phyloP scores from a whole-genome alignment of 371 early-diverging fungal species.

The Mortierella sp. region DNA sequence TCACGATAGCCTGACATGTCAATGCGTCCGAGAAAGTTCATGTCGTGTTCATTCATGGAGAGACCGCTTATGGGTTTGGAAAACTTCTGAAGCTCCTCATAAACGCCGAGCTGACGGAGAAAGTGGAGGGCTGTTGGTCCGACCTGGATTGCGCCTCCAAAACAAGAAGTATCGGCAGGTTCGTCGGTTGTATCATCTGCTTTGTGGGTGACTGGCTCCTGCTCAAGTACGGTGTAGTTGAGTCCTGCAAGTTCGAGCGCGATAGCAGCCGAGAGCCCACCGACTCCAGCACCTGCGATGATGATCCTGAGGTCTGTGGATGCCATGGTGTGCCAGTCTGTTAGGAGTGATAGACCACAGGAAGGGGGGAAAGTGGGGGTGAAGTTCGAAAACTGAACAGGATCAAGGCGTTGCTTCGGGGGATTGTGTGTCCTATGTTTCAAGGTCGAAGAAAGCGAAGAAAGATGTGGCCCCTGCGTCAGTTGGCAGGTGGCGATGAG shows the following conservation, averaged over 20 bases:
- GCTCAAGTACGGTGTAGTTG: constrained; percentile 42
- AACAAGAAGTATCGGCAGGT: neutral
- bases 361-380: neutral
- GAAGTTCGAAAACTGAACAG: too few species aligned
- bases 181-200: neutral
- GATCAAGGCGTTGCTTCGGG: too few species aligned
- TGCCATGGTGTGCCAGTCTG: constrained; percentile 12
- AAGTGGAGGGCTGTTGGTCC: constrained; percentile 50
- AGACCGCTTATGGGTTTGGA: constrained; percentile 50
- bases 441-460: too few species aligned
- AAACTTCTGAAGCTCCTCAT: constrained; percentile 42
- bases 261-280: constrained; percentile 38
- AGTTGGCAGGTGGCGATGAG: too few species aligned
- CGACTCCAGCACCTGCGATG: constrained; percentile 42
- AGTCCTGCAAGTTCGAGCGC: constrained; percentile 46
- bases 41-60: constrained; percentile 51
- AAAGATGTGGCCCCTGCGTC: too few species aligned
- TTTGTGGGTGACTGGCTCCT: constrained; percentile 2
- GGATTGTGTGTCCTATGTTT: too few species aligned
- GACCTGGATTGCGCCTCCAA: constrained; percentile 43
- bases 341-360: neutral
- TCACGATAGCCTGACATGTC: constrained; percentile 38
- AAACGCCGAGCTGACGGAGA: constrained; percentile 43
- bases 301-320: constrained; percentile 37
- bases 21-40: constrained; percentile 49